Base-by-base conservation (phyloP, 805 yeast species). In the Wickerhamiella siamensis region DNA sequence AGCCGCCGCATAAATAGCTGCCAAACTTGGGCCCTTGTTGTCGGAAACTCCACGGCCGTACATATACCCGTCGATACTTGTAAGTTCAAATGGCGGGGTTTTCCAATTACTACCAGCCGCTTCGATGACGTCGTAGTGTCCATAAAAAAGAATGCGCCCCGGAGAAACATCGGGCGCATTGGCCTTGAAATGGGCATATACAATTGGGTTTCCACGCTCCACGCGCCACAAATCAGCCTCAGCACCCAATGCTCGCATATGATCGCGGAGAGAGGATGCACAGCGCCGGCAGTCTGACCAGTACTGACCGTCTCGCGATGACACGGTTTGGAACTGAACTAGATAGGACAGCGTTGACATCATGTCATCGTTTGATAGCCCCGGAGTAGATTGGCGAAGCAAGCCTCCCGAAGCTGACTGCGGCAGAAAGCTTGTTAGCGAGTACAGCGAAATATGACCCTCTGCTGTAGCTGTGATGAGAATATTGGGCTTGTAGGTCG, bases 41-140 rank as follows among this genome's bases (percentile, higher is more conserved):
- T 88, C 98, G 36, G 91, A 76, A 0, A 80, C 91, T 43, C 98
- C 98, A 56, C 98, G 71, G 1, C 88, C 97, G 52, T 82, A 81
- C 45, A 88, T 55, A 52, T 79, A 84, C 0, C 97, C 97, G 56
- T 88, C 79, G 45, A 71, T 69, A 3, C 94, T 80, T 0, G 80
- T 71, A 56, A 91, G 58, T 18, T 63, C 61, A 56, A 80, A 91
- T 0, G 97, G 97, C 47, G 79, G 77, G 0, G 91, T 72, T 6
- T 65, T 57, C 96, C 97, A 88, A 24, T 66, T 66, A 4, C 66
- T 67, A 18, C 65, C 62, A 27, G 73, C 72, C 0, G 93, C 93
- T 44, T 80, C 82, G 33, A 88, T 84, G 21, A 88, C 95, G 61
- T 88, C 98, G 56, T 91, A 88, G 65, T 88, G 98, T 1, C 95